phyloP scores from a whole-genome alignment of 1,284 basidiomycete genomes.

The Schizophyllum commune region DNA sequence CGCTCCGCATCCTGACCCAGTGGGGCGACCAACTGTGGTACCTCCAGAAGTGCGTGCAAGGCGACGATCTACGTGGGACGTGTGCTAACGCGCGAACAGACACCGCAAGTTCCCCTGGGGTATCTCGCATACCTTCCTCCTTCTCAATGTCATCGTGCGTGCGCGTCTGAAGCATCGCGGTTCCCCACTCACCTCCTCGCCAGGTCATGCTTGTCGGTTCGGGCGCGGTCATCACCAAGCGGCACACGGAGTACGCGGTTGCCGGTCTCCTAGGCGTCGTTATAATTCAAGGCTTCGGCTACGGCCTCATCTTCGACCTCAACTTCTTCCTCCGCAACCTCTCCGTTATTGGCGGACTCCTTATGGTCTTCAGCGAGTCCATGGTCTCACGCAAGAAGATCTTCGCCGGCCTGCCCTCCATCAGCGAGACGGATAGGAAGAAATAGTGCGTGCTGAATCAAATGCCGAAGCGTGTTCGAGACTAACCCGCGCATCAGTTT shows the following conservation, averaged over 20 bases:
- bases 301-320: conserved; percentile 94
- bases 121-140: conserved; percentile 86
- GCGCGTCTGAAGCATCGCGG: neutral
- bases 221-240: conserved; percentile 82
- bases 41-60: conserved; percentile 69
- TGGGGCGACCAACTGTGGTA: conserved; percentile 98
- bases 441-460: conserved; percentile 74
- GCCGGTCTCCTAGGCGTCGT: conserved; percentile 89
- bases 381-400: conserved; percentile 81
- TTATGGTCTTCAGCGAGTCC: conserved; percentile 98
- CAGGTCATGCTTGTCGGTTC: conserved; percentile 90
- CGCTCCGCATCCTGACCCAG: conserved; percentile 88
- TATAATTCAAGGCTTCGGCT: conserved; percentile 90
- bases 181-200: conserved; percentile 4
- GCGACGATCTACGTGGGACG: neutral
- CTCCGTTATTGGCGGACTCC: conserved; percentile 84
- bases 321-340: conserved; percentile 99
- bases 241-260: conserved; percentile 84
- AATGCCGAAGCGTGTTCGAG: conserved; percentile 1
- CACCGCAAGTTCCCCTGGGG: conserved; percentile 95
- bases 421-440: conserved; percentile 93
- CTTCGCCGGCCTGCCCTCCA: conserved; percentile 87
- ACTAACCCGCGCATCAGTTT: conserved; percentile 46
- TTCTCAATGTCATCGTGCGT: conserved; percentile 89
- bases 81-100: conserved; percentile 32